Evolutionary conservation across 257 asterid species (phyloP), one percentile per base, ranked within the genome.

Genomic region (Forsythia viridissima): DNA sequence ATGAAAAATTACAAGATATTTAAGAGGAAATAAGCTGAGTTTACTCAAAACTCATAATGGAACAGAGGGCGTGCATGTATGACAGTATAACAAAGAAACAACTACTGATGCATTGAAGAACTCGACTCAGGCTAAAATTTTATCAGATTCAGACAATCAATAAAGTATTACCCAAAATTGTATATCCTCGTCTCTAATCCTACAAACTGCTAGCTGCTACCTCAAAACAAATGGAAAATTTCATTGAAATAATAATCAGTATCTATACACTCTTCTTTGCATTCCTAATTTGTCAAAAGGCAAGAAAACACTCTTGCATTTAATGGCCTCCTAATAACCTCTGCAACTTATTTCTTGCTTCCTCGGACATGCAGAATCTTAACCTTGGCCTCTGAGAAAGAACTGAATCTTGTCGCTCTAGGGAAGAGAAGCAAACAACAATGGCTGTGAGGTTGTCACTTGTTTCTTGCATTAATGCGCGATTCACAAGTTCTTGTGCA

Each of bases 401-500:
- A 72, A 78, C 81, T 6, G 87, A 21, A 70, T 85, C 87, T 38
- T 42, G 80, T 44, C 66, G 44, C 70, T 77, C 85, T 0, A 85
- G 72, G 4, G 87, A 69, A 37, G 89, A 74, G 73, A 92, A 90
- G 84, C 94, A 92, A 52, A 94, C 90, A 59, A 94, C 91, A 39
- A 94, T 81, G 12, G 90, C 98, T 2, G 98, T 94, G 57, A 94
- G 97, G 20, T 94, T 94, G 83, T 94, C 98, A 1, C 80, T 71
- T 10, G 89, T 70, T 71, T 90, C 93, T 75, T 79, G 72, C 74
- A 37, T 72, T 9, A 92, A 82, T 10, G 97, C 98, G 71, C 85
- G 91, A 51, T 74, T 86, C 61, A 88, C 87, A n/a, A 94, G 94
- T 85, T 92, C 96, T 73, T 73, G 82, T 5, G 98, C 98, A 75